Conservation (phyloP, 2,329 filamentous ascomycete genomes). For the Fusarium tricinctum region DNA sequence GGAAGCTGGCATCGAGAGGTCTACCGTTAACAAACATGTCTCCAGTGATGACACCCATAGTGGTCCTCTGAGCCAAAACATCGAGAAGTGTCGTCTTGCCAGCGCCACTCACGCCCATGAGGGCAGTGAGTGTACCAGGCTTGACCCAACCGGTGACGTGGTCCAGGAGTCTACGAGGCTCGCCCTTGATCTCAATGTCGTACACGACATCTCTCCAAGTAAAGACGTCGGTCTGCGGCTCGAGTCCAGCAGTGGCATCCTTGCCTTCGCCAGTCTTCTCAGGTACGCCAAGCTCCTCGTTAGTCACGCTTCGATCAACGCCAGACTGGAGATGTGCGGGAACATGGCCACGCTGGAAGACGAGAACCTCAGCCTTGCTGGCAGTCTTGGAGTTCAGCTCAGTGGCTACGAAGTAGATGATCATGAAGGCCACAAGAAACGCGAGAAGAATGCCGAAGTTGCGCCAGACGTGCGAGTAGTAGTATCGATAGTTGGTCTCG, state of each 20-base stretch:
- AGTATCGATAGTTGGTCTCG: constrained; percentile 67
- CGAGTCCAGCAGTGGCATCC: constrained; percentile 50
- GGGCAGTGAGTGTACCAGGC: constrained; percentile 85
- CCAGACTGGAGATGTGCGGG: constrained; percentile 58
- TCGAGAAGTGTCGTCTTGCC: constrained; percentile 62
- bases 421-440: constrained; percentile 75
- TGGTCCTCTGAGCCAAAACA: constrained; percentile 63
- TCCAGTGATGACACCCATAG: constrained; percentile 73
- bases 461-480: constrained; percentile 71
- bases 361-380: constrained; percentile 77
- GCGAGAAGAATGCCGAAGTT: constrained; percentile 78
- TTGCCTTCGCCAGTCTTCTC: constrained; percentile 30
- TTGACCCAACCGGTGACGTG: constrained; percentile 91
- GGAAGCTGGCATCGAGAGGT: constrained; percentile 69
- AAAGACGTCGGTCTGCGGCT: constrained; percentile 72
- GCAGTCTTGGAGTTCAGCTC: constrained; percentile 75
- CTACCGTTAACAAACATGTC: constrained; percentile 76
- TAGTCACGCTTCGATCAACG: constrained; percentile 44
- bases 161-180: constrained; percentile 79
- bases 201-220: constrained; percentile 84
- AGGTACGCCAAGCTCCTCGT: constrained; percentile 53
- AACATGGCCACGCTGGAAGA: constrained; percentile 72
- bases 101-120: constrained; percentile 73
- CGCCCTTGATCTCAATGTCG: constrained; percentile 78
- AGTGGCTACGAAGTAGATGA: constrained; percentile 72